phyloP scores from a whole-genome alignment of 2,329 filamentous ascomycete species.

The Alternaria sp. region DNA sequence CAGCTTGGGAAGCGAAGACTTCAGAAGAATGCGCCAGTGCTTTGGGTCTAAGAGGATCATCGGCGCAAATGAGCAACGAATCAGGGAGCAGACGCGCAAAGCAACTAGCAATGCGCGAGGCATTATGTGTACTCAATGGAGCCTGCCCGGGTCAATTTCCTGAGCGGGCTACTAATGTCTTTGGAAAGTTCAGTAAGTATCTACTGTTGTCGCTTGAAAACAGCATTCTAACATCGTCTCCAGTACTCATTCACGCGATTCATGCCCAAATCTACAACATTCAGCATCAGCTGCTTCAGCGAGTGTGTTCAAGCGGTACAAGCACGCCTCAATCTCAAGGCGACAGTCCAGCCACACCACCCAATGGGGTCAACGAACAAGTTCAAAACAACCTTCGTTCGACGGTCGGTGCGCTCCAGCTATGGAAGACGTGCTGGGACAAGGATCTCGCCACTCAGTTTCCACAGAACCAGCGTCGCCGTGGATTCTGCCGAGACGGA shows the following conservation, averaged over 20 bases:
- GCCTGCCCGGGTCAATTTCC: constrained; percentile 66
- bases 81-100: constrained; percentile 70
- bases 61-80: constrained; percentile 66
- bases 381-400: constrained; percentile 59
- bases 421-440: constrained; percentile 79
- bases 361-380: constrained; percentile 55
- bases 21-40: constrained; percentile 69
- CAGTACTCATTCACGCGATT: constrained; percentile 73
- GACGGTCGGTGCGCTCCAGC: constrained; percentile 67
- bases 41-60: constrained; percentile 68
- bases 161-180: constrained; percentile 73
- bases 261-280: constrained; percentile 68
- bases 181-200: constrained; percentile 68
- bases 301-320: constrained; percentile 54
- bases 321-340: constrained; percentile 67
- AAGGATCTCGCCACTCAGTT: constrained; percentile 74
- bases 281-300: constrained; percentile 55
- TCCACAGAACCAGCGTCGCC: constrained; percentile 66
- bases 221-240: constrained; percentile 16
- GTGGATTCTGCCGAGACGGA: constrained; percentile 76
- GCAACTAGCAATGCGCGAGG: constrained; percentile 71
- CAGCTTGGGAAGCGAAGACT: constrained; percentile 74
- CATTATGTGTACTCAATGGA: constrained; percentile 69
- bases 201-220: background rate
- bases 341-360: constrained; percentile 58